phyloP scores from a whole-genome alignment of 176 grass and related monocot genomes.

The Carex kokanica region DNA sequence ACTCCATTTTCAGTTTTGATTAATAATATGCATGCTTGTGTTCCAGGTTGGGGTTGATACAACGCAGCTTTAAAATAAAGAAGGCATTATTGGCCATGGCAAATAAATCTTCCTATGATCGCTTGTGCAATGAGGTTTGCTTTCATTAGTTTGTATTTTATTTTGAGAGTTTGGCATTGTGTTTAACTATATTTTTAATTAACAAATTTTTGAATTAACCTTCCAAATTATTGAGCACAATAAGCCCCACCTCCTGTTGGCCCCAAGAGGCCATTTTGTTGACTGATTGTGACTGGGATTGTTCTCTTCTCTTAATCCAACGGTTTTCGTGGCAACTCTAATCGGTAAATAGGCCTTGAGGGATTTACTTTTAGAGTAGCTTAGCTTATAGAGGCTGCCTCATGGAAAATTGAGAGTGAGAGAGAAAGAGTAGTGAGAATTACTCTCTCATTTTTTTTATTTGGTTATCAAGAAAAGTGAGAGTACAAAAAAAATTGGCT shows the following conservation, averaged over 20 bases:
- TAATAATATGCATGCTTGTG: not conserved
- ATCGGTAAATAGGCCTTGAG: not conserved
- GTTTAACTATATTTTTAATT: not conserved
- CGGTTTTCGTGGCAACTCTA: not conserved
- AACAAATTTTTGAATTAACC: not conserved
- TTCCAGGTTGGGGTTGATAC: conserved; percentile 54
- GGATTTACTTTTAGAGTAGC: not conserved
- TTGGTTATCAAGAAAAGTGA: too few species aligned
- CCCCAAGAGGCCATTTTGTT: not conserved
- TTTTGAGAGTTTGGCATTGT: not conserved
- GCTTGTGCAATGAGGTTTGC: conserved; percentile 76
- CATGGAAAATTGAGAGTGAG: not conserved
- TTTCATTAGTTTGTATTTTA: not conserved
- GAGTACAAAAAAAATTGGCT: not conserved
- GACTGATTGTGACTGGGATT: not conserved
- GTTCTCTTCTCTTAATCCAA: not conserved
- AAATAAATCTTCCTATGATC: conserved; percentile 64
- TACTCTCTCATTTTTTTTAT: too few species aligned
- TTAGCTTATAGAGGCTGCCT: not conserved
- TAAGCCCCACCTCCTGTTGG: not conserved
- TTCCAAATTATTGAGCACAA: not conserved
- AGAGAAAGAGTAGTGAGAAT: not conserved
- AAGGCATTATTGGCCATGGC: conserved; percentile 72
- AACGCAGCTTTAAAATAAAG: conserved; percentile 90
- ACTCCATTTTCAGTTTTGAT: not conserved